Percentiles rank a stretch among this genome's conserved stretches.
These are phyloP conservation scores for Hymenotorrendiella dingleyae DNA, from an alignment of 2,329 filamentous ascomycete species.

Conservation along the genomic window DNA sequence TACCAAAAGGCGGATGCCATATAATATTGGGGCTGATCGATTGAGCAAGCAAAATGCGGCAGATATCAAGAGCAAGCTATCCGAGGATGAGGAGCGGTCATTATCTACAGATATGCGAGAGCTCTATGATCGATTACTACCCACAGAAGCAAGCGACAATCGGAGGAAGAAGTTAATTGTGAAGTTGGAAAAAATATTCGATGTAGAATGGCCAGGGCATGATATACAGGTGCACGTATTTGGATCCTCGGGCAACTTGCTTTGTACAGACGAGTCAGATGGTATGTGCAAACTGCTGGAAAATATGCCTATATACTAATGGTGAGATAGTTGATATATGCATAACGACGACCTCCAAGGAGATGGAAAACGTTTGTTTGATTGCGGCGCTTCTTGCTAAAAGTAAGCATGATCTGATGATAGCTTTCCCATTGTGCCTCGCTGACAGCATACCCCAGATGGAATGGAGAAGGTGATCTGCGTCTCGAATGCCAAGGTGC, in stretches of 20 bases:
- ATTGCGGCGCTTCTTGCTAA: conserved; percentile 80
- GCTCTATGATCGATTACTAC: conserved; percentile 78
- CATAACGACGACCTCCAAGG: conserved; percentile 86
- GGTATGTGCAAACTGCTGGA: conserved; percentile 47
- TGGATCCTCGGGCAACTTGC: conserved; percentile 92
- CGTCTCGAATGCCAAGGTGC: conserved; percentile 90
- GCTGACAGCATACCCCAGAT: conserved; percentile 51
- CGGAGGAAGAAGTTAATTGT: conserved; percentile 70
- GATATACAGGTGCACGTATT: conserved; percentile 90
- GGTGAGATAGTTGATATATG: conserved; percentile 77
- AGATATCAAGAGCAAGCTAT: conserved; percentile 66
- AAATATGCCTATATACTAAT: conserved; percentile 5
- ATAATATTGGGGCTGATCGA: conserved; percentile 76
- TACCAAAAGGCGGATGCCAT: conserved; percentile 82
- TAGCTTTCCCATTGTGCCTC: not conserved
- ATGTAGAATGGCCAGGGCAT: conserved; percentile 84
- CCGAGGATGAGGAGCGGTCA: conserved; percentile 66
- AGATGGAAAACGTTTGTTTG: conserved; percentile 82
- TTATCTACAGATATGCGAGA: conserved; percentile 78
- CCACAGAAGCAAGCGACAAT: conserved; percentile 71
- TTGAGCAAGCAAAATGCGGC: conserved; percentile 66
- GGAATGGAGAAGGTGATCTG: conserved; percentile 97
- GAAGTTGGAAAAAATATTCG: conserved; percentile 84
- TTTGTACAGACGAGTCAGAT: conserved; percentile 94
- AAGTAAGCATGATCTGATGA: conserved; percentile 51